Evolutionary conservation across 306 rosid species (phyloP).

Genomic region (Nissolia schottii): DNA sequence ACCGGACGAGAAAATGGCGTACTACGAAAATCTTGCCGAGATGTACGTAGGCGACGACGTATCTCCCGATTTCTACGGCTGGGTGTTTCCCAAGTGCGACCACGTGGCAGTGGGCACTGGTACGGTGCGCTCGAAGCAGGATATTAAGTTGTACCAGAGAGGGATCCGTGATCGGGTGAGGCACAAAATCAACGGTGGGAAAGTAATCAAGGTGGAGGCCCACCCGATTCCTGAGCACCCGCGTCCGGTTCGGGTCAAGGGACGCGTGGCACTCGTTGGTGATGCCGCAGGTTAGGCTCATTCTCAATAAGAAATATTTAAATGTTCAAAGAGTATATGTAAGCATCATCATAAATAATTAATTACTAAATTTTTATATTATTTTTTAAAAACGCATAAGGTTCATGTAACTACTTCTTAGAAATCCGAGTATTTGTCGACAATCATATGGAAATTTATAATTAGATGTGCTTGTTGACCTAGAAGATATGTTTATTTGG

Average conservation of each 20-base stretch:
- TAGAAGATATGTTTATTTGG: no score
- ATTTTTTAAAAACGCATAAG: no score
- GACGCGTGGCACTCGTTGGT: constrained; percentile 82
- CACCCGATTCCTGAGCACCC: constrained; percentile 96
- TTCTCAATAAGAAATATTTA: no score
- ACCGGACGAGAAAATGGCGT: constrained; percentile 72
- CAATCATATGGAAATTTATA: no score
- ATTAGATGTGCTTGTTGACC: no score
- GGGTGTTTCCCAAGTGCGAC: constrained; percentile 94
- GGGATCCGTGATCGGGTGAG: constrained; percentile 60
- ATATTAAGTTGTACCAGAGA: constrained; percentile 58
- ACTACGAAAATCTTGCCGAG: constrained; percentile 75
- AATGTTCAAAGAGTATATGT: no score
- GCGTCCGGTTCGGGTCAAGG: constrained; percentile 52
- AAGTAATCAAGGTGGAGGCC: constrained; percentile 77
- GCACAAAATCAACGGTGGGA: constrained; percentile 62
- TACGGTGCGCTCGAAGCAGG: constrained; percentile 58
- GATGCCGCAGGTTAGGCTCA: constrained; percentile 96
- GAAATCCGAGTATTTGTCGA: no score
- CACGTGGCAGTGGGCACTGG: constrained; percentile 99
- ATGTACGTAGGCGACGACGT: constrained; percentile 81
- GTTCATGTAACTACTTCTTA: no score
- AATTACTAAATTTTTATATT: no score
- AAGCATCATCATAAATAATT: no score
- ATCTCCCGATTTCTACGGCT: constrained; percentile 90